Base-by-base conservation (phyloP, 2,329 filamentous ascomycete genomes). In the Pseudogymnoascus sp. region DNA sequence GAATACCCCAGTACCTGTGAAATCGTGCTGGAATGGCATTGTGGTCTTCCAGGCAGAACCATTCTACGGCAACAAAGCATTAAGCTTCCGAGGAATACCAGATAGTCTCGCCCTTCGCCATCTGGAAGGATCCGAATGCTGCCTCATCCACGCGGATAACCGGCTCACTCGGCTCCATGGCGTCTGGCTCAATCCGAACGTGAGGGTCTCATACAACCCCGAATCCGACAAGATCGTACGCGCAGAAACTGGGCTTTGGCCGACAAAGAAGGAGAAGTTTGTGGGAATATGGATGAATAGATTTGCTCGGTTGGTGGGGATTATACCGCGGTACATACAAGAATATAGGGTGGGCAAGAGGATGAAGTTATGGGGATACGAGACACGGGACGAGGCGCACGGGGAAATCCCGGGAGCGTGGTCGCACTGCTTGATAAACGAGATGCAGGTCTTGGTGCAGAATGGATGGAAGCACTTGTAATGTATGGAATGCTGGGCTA, bases 121-220 rank as follows among this genome's bases (percentile, higher is more conserved):
- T 69, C 78, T 92, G 25, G 90, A 93, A 73, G 89, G 81, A n/a
- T 89, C 85, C 12, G 89, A 93, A 74, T 92, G 89, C 76, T 93
- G 90, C 73, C 81, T 93, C 61, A 85, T 91, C 62, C 88, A 91
- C 70, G 83, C 84, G 2, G 88, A 91, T 69, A 80, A 65, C n/a
- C 43, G 45, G n/a, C 28, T 62, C 9, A 60, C 35, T 25, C 49
- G 9, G 16, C 61, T 67, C 45, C 67, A 77, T 62, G 85, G 88
- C 59, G 83, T 90, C 5, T 91, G 80, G 72, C 70, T 91, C 40
- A 91, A 91, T 71, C 87, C 88, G 1, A 80, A 81, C 11, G 88
- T 91, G 9, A 79, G 87, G 7, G 88, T 91, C 4, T 86, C 81
- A 1, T 91, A 90, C 70, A 84, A 78, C 65, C 71, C 73, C 2